phyloP scores from a whole-genome alignment of 1,284 basidiomycete species.

The Agroathelia rolfsii region DNA sequence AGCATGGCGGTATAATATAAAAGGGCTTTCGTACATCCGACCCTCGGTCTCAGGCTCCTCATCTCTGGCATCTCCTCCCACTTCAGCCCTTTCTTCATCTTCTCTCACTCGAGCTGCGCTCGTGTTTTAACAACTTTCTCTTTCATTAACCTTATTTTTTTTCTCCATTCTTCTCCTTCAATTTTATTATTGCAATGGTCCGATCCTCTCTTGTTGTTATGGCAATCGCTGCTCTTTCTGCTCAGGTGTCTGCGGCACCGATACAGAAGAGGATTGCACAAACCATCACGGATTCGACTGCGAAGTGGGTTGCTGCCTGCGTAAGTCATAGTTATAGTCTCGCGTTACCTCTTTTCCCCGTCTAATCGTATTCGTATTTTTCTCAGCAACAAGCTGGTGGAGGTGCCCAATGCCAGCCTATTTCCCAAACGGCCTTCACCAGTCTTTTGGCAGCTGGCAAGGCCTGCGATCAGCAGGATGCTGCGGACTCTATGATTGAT shows the following conservation, averaged over 20 bases:
- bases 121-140: constrained; percentile 12
- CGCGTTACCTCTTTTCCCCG: too few species aligned
- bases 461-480: constrained; percentile 22
- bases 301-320: constrained; percentile 34
- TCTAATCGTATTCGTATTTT: too few species aligned
- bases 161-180: constrained; percentile 8
- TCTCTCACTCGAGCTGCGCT: too few species aligned
- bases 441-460: constrained; percentile 17
- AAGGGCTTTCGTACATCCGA: too few species aligned
- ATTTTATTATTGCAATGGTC: constrained; percentile 15
- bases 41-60: too few species aligned
- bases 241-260: constrained; percentile 21
- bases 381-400: constrained; percentile 31
- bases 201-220: constrained; percentile 17
- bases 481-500: constrained; percentile 22
- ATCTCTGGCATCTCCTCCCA: too few species aligned
- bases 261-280: constrained; percentile 35
- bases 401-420: constrained; percentile 14
- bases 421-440: constrained; percentile 15
- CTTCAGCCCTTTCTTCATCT: too few species aligned
- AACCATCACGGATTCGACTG: constrained; percentile 28
- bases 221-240: constrained; percentile 22
- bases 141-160: constrained; percentile 4
- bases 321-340: constrained; percentile 19
- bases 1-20: too few species aligned